Evolutionary conservation across 352 stramenopile genomes (phyloP).

Genomic region (Pythium dissotocum): DNA sequence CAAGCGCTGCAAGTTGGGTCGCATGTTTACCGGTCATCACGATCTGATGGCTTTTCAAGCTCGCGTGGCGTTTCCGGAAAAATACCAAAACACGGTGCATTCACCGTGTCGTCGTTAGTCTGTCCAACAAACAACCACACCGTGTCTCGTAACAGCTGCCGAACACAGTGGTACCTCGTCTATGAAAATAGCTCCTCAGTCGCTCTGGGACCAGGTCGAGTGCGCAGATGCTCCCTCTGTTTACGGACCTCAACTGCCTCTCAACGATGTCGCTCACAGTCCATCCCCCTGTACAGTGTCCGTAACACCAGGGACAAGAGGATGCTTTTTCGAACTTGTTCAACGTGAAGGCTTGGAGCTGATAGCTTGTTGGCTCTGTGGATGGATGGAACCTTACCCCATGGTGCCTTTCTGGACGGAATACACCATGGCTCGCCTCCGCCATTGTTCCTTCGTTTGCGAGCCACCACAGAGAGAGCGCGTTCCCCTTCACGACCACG

Average conservation of each 20-base stretch:
- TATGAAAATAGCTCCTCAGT: not conserved
- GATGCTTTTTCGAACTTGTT: not conserved
- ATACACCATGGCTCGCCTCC: not conserved
- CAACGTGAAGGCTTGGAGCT: slow-evolving; percentile 6
- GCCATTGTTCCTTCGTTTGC: not conserved
- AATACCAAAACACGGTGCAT: not conserved
- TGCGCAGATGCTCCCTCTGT: not conserved
- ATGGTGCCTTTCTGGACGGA: not conserved
- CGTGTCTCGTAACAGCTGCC: slow-evolving; percentile 7
- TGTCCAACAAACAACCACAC: not conserved
- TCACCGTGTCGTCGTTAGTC: not conserved
- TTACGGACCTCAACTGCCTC: not conserved
- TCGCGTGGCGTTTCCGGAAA: not conserved
- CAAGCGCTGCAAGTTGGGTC: no score
- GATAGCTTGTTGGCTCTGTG: not conserved
- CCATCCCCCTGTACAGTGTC: not conserved
- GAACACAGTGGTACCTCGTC: not conserved
- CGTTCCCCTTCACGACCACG: no score
- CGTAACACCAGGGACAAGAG: not conserved
- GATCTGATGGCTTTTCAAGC: slow-evolving; percentile 1
- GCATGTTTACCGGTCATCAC: no score
- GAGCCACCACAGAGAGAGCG: not conserved
- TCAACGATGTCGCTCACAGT: not conserved
- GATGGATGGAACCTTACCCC: slow-evolving; percentile 2
- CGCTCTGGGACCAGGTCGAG: not conserved